A percentile compares a stretch with the other conserved stretches of the same genome.
phyloP scores from a whole-genome alignment of 441 rosid species.

The Gossypium laxum region DNA sequence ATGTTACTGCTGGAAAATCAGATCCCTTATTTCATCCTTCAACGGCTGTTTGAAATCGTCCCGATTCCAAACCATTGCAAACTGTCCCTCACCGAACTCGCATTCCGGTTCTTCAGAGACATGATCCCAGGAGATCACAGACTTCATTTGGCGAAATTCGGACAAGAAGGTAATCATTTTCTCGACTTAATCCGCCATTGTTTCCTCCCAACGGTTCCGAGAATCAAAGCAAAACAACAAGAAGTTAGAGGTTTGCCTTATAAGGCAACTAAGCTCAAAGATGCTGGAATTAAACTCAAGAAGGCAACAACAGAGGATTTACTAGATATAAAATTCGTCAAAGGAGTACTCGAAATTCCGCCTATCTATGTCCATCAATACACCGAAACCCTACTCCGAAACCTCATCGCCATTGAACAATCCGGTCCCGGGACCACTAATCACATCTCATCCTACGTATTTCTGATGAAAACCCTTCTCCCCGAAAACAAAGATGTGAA shows the following conservation, averaged over 20 bases:
- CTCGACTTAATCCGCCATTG: slow-evolving; percentile 45
- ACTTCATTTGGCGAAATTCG: slow-evolving; percentile 27
- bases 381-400: slow-evolving; percentile 40
- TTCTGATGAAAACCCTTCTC: slow-evolving; percentile 30
- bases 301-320: slow-evolving; percentile 21
- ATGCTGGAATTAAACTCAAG: slow-evolving; percentile 27
- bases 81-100: slow-evolving; percentile 30
- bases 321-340: slow-evolving; percentile 29
- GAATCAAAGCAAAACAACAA: slow-evolving; percentile 5
- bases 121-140: slow-evolving; percentile 40
- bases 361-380: slow-evolving; percentile 21
- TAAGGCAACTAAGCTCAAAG: slow-evolving; percentile 20
- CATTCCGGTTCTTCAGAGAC: slow-evolving; percentile 38
- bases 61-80: slow-evolving; percentile 29
- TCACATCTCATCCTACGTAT: slow-evolving; percentile 35
- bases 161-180: slow-evolving; percentile 43
- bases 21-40: slow-evolving; percentile 46
- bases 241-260: neutral
- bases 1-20: slow-evolving; percentile 47
- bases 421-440: slow-evolving; percentile 14
- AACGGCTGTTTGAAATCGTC: slow-evolving; percentile 28
- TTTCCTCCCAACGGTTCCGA: slow-evolving; percentile 33
- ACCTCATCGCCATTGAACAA: slow-evolving; percentile 37
- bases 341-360: slow-evolving; percentile 38
- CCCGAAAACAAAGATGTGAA: slow-evolving; percentile 24